phyloP scores from a whole-genome alignment of 371 early-diverging fungal genomes.

The Mucor plumbeus region DNA sequence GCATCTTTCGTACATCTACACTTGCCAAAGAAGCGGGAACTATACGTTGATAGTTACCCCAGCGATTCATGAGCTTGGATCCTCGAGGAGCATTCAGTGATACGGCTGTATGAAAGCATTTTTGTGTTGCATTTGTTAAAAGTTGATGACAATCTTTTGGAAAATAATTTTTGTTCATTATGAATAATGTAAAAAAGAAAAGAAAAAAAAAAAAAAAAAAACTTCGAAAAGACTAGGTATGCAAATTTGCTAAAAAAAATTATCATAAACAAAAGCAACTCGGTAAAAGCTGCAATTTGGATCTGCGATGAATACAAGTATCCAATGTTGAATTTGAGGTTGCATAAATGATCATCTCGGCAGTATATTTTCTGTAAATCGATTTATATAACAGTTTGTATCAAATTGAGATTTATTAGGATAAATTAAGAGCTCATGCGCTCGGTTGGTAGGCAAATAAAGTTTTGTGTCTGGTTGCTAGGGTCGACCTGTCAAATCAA shows the following conservation, averaged over 20 bases:
- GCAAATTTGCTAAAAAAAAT: not conserved
- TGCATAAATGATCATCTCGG: not conserved
- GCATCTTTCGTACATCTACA: slow-evolving; percentile 39
- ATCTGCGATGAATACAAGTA: slow-evolving; percentile 1
- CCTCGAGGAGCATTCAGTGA: not conserved
- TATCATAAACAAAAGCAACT: not conserved
- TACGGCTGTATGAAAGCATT: not conserved
- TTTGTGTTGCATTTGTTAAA: not conserved
- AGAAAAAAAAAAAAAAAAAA: not conserved
- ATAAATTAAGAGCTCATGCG: no score
- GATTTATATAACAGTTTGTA: no score
- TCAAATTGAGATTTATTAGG: no score
- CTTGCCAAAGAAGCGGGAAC: slow-evolving; percentile 38
- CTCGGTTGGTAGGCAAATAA: no score
- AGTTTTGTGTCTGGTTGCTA: not conserved
- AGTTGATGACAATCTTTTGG: not conserved
- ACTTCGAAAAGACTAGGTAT: not conserved
- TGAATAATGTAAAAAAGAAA: no score
- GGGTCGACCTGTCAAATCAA: not conserved
- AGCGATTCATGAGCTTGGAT: slow-evolving; percentile 13
- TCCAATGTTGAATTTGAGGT: not conserved
- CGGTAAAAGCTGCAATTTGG: not conserved
- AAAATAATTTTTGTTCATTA: not conserved
- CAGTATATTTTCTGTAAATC: no score
- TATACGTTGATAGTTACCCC: slow-evolving; percentile 43